Evolutionary conservation across 352 stramenopile species (phyloP), one percentile per base, ranked within the genome.

Genomic region (Pythium aquatile): DNA sequence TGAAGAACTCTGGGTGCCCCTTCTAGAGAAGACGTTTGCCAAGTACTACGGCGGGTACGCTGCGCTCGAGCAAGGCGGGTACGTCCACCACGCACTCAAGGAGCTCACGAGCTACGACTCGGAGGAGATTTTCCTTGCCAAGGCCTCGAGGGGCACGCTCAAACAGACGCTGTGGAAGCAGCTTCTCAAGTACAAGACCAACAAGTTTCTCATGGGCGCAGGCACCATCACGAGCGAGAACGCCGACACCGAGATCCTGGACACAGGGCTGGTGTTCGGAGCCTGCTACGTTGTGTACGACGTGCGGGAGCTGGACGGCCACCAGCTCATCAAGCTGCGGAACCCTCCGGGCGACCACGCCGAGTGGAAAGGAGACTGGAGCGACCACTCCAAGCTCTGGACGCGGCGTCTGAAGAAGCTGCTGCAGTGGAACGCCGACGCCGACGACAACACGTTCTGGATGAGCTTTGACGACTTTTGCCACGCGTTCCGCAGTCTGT

Each of bases 391-490:
- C 26, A 74, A 79, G 46, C 81, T 97, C 32, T 98, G 94, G 94
- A 98, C 84, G 64, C 89, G 88, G 7, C 78, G 90, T 2, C 78
- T 97, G 13, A 93, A 93, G 65, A 86, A 89, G 55, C 85, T 90
- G 48, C 73, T 98, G 17, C 63, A 70, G 5, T 78, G 81, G 65
- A 74, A 59, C 2, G 72, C 83, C 11, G 77, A 96, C 53, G 78
- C 72, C 33, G 81, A 90, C 51, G 89, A 97, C 70, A 97, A 97
- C 65, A 96, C 89, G 46, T 98, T 98, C 72, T 98, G 88, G 88
- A 98, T 98, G 88, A 93, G 85, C 68, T 98, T 98, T 76, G 89
- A 98, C 72, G 93, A 98, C 68, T 98, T 98, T 63, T 93, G 85
- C 66, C 78, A 94, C 40, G 75, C 81, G 32, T 98, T 98, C 70